phyloP scores from a whole-genome alignment of 1,284 basidiomycete species.

The Rhodotorula sp. region DNA sequence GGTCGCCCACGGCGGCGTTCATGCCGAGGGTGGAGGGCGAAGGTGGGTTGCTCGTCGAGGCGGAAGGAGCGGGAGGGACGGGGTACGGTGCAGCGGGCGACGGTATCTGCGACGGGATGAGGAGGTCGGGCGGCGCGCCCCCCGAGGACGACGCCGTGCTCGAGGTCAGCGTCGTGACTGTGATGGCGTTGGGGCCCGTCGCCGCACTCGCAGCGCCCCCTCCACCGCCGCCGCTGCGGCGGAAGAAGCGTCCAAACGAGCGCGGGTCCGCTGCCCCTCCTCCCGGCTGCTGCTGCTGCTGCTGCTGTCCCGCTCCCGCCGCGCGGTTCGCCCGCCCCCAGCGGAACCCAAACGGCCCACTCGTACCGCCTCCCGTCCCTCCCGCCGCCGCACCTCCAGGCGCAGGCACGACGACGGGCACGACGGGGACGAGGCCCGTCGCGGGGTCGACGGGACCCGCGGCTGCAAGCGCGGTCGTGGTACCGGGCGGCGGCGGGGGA shows the following conservation, averaged over 20 bases:
- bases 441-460: neutral
- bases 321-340: neutral
- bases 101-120: conserved; percentile 14
- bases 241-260: conserved; percentile 16
- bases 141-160: neutral
- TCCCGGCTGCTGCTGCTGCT: neutral
- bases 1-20: conserved; percentile 1
- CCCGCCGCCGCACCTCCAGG: neutral
- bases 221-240: neutral
- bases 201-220: neutral
- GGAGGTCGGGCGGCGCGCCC: neutral
- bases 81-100: neutral
- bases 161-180: conserved; percentile 9
- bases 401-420: conserved; percentile 7
- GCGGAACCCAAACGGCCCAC: conserved; percentile 10
- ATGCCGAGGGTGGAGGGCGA: neutral
- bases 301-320: neutral
- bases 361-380: neutral
- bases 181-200: neutral
- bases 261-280: conserved; percentile 7
- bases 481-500: neutral
- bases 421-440: conserved; percentile 5
- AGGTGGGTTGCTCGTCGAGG: neutral
- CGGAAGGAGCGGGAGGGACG: neutral
- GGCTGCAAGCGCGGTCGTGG: neutral